phyloP scores from a whole-genome alignment of 108 stramenopile genomes.

The Poteriospumella lacustris region DNA sequence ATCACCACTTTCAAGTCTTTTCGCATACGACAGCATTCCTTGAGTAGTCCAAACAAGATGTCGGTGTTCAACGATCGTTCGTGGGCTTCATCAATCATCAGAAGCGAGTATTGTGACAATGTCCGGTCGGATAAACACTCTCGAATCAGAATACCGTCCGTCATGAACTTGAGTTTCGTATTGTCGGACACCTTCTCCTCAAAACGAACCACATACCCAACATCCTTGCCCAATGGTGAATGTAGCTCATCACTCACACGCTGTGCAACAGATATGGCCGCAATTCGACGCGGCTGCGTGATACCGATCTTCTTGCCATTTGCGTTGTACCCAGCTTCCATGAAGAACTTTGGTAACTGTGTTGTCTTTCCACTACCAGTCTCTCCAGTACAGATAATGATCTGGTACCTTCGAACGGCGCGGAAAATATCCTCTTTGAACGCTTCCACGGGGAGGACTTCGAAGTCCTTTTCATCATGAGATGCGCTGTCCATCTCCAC shows the following conservation, averaged over 20 bases:
- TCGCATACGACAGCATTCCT: background rate
- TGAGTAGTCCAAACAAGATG: constrained; percentile 26
- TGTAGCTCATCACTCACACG: constrained; percentile 71
- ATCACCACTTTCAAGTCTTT: constrained; percentile 30
- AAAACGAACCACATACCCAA: constrained; percentile 92
- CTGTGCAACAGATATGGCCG: constrained; percentile 78
- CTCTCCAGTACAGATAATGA: constrained; percentile 63
- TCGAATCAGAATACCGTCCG: constrained; percentile 68
- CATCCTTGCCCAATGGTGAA: constrained; percentile 42
- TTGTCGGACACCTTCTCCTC: constrained; percentile 67
- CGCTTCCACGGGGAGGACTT: too few species aligned
- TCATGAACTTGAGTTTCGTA: constrained; percentile 32
- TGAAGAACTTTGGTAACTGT: constrained; percentile 84
- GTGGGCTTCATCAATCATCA: constrained; percentile 55
- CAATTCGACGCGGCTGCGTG: constrained; percentile 81
- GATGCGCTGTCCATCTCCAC: too few species aligned
- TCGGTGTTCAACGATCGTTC: constrained; percentile 51
- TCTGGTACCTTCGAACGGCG: too few species aligned
- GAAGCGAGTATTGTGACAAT: constrained; percentile 69
- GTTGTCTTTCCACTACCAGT: constrained; percentile 79
- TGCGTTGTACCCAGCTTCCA: constrained; percentile 66
- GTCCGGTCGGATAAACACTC: constrained; percentile 80
- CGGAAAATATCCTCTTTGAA: too few species aligned
- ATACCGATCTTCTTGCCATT: constrained; percentile 72
- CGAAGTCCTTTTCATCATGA: too few species aligned